A percentile compares a stretch with the other conserved stretches of the same genome.
Evolutionary conservation across 1,284 basidiomycete species (phyloP).

Genomic region (Boletus sp.): DNA sequence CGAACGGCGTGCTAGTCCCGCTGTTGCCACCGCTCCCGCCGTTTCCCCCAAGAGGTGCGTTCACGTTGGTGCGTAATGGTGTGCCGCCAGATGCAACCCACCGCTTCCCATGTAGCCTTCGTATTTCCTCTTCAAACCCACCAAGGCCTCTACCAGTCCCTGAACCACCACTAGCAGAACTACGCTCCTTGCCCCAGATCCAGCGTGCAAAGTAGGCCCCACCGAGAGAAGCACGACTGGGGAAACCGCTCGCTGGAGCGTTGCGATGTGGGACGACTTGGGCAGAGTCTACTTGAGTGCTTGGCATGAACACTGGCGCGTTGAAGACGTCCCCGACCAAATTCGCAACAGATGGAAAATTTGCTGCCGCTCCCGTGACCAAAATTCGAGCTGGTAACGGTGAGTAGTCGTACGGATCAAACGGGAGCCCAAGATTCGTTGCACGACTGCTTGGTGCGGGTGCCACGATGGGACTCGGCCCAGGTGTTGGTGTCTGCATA

Average conservation of each 20-base stretch:
- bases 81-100: constrained; percentile 61
- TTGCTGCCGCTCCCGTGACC: constrained; percentile 70
- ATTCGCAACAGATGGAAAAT: constrained; percentile 77
- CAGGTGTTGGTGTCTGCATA: constrained; percentile 29
- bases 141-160: constrained; percentile 42
- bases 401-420: constrained; percentile 69
- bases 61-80: constrained; percentile 55
- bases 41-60: constrained; percentile 30
- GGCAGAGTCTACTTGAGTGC: constrained; percentile 68
- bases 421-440: constrained; percentile 57
- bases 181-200: constrained; percentile 72
- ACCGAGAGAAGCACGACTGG: constrained; percentile 64
- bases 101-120: constrained; percentile 60
- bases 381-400: constrained; percentile 61
- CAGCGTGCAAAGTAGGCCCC: constrained; percentile 74
- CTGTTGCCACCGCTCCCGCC: constrained; percentile 42
- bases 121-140: constrained; percentile 75
- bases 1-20: constrained; percentile 61
- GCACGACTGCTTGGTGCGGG: constrained; percentile 33
- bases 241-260: constrained; percentile 62
- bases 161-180: constrained; percentile 29
- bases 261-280: constrained; percentile 69
- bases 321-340: constrained; percentile 78
- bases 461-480: constrained; percentile 28
- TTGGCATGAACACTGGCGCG: constrained; percentile 66